These are phyloP conservation scores for Aspergillus fumigatiaffinis DNA, from an alignment of 2,329 filamentous ascomycete genomes.

Conservation along the genomic window DNA sequence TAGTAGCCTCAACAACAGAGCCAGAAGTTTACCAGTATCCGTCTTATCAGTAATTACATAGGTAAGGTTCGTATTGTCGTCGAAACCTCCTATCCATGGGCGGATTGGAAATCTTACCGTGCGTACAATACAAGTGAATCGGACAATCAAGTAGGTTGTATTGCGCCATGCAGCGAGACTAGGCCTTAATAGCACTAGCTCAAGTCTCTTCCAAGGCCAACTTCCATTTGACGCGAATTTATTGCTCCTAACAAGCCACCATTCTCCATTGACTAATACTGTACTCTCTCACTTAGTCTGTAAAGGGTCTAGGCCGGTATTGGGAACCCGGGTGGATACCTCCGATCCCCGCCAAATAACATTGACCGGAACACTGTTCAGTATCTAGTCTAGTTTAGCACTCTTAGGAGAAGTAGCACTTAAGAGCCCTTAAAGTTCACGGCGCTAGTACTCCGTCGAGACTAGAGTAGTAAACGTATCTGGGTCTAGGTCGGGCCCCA, in stretches of 20 bases:
- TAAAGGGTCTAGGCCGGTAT: background rate
- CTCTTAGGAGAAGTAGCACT: background rate
- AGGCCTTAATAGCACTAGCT: background rate
- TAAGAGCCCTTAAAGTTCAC: background rate
- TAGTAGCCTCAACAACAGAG: background rate
- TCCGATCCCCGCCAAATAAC: background rate
- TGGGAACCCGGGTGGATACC: background rate
- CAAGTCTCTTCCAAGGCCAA: background rate
- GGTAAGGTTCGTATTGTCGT: background rate
- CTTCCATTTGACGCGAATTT: background rate
- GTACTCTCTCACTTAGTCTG: background rate
- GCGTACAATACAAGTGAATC: background rate
- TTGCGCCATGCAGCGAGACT: background rate
- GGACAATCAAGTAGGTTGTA: background rate
- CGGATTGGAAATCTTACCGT: background rate
- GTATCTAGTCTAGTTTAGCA: background rate
- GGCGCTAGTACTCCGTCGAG: background rate
- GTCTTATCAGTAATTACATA: background rate
- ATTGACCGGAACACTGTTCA: background rate
- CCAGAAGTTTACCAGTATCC: background rate
- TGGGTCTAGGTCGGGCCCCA: background rate
- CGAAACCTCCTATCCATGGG: background rate
- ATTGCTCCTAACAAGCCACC: background rate
- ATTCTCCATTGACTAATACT: background rate
- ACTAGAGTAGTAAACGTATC: background rate